Percentiles rank a stretch among this genome's conserved stretches.
Evolutionary conservation across 2,329 filamentous ascomycete species (phyloP).

Genomic region (Alternaria longipes): DNA sequence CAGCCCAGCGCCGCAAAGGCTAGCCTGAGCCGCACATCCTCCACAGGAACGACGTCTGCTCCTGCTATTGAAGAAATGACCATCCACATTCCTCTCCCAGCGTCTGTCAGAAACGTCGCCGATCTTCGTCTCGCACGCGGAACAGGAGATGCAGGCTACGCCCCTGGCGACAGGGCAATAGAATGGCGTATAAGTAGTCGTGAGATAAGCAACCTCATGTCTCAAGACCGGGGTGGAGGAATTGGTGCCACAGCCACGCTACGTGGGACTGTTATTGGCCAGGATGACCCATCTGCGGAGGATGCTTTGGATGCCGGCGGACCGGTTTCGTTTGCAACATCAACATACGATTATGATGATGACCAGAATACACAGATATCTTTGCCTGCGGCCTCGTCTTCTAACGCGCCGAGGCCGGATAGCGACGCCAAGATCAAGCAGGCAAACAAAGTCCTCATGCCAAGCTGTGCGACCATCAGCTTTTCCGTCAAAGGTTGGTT

Average conservation of each 20-base stretch:
- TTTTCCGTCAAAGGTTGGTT: conserved; percentile 70
- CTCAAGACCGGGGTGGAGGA: conserved; percentile 53
- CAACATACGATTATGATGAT: conserved; percentile 47
- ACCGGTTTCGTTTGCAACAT: conserved; percentile 29
- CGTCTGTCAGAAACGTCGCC: conserved; percentile 80
- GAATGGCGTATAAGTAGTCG: conserved; percentile 86
- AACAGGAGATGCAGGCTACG: conserved; percentile 84
- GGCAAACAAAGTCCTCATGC: conserved; percentile 63
- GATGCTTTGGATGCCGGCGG: conserved; percentile 46
- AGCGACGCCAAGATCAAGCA: conserved; percentile 66
- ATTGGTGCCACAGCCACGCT: conserved; percentile 75
- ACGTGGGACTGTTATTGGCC: conserved; percentile 80
- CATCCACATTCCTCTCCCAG: conserved; percentile 80
- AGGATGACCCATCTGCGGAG: conserved; percentile 53
- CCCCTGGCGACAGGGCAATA: conserved; percentile 73
- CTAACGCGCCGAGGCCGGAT: conserved; percentile 31
- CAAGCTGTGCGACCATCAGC: conserved; percentile 56
- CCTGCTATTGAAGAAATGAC: conserved; percentile 75
- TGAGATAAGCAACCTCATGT: conserved; percentile 66
- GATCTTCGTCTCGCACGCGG: conserved; percentile 82
- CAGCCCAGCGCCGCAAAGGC: conserved; percentile 48
- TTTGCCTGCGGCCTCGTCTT: not conserved
- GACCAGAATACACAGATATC: conserved; percentile 30
- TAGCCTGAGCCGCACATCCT: conserved; percentile 33
- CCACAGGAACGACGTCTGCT: conserved; percentile 46